Percentiles rank a stretch among this genome's conserved stretches.
Evolutionary conservation across 148 eudicot species (phyloP).

Genomic region (Camellia granthamiana): DNA sequence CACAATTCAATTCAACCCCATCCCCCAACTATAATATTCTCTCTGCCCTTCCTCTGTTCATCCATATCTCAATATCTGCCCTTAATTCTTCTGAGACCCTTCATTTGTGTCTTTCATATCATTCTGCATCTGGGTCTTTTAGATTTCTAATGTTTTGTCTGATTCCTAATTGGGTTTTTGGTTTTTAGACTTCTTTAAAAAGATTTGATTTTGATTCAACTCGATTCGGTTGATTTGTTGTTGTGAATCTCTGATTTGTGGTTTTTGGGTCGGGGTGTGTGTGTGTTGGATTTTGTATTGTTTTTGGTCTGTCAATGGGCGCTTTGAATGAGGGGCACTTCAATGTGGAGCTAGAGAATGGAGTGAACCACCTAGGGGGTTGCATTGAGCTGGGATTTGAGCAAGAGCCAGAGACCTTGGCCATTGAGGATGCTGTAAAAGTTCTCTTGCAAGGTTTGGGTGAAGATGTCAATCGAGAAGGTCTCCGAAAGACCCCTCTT

Average conservation of each 20-base stretch:
- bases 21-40: background rate
- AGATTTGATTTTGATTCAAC: background rate
- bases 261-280: background rate
- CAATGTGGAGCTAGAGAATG: conserved; percentile 49
- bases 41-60: background rate
- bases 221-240: background rate
- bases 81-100: background rate
- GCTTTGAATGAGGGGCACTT: conserved; percentile 74
- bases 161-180: background rate
- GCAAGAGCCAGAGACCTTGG: conserved; percentile 37
- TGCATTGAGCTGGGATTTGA: conserved; percentile 37
- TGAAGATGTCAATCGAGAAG: conserved; percentile 55
- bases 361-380: conserved; percentile 19
- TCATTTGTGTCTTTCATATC: background rate
- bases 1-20: background rate
- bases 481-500: conserved; percentile 15
- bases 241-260: background rate
- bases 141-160: background rate
- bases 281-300: background rate
- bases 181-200: background rate
- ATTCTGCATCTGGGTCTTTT: background rate
- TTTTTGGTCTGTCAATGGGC: conserved; percentile 58
- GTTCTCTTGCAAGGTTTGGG: conserved; percentile 78
- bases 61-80: background rate
- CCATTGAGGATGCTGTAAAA: conserved; percentile 79